phyloP scores from a whole-genome alignment of 805 yeast genomes.

The Saccharomycopsis fermentans region DNA sequence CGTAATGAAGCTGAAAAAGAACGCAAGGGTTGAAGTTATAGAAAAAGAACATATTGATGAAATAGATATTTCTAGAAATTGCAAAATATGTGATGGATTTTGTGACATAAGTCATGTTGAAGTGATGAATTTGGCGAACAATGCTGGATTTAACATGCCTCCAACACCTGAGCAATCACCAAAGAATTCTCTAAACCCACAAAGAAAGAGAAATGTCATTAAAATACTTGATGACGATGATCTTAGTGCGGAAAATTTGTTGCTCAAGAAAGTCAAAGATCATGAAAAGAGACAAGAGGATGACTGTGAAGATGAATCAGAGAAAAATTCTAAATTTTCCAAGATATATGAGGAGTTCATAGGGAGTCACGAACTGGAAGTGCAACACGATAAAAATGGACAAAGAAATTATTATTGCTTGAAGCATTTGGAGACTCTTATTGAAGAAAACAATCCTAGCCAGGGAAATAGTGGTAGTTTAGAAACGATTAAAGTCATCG shows the following conservation, averaged over 20 bases:
- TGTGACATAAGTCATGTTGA: background rate
- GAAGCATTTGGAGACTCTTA: background rate
- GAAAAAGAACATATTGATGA: background rate
- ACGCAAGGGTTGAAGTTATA: background rate
- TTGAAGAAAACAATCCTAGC: background rate
- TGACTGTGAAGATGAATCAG: no score
- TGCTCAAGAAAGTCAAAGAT: background rate
- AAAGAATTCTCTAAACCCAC: background rate
- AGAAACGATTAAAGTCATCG: background rate
- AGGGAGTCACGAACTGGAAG: background rate
- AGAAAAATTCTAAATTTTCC: background rate
- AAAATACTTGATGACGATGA: background rate
- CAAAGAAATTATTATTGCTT: background rate
- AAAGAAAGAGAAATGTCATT: background rate
- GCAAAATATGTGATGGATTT: background rate
- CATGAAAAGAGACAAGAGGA: background rate
- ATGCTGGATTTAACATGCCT: background rate
- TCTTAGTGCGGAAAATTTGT: no score
- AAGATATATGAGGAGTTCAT: background rate
- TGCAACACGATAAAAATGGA: background rate
- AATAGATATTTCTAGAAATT: background rate
- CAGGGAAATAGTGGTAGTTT: background rate
- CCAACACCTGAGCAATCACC: background rate
- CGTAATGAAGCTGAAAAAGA: background rate
- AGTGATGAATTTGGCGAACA: background rate